Evolutionary conservation across 179 eudicot species (phyloP).

Genomic region (Spinacia oleracea): DNA sequence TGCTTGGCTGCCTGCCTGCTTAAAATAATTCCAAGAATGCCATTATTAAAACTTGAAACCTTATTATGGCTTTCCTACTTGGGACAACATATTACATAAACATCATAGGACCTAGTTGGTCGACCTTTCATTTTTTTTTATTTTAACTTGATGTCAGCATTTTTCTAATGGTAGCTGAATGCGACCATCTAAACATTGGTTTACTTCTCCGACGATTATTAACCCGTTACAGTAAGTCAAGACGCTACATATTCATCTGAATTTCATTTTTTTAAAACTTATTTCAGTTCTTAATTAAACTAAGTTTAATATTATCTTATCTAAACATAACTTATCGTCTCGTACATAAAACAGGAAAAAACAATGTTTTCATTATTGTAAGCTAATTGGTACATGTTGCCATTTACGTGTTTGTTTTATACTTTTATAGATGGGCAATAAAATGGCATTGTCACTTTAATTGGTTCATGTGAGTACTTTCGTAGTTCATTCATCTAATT

Average conservation of each 20-base stretch:
- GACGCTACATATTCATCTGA: no score
- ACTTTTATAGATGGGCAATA: neutral
- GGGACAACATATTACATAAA: neutral
- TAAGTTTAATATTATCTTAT: no score
- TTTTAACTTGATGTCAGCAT: neutral
- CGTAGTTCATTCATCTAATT: no score
- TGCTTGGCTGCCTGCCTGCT: no score
- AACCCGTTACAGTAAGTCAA: no score
- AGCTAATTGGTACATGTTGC: neutral
- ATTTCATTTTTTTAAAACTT: no score
- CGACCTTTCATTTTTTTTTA: neutral
- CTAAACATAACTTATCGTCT: no score
- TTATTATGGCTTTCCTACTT: conserved; percentile 5
- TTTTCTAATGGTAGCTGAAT: neutral
- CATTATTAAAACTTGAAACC: neutral
- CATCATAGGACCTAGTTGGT: conserved; percentile 17
- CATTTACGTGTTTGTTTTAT: neutral
- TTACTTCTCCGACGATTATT: neutral
- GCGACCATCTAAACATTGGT: neutral
- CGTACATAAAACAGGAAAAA: neutral
- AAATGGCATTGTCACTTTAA: neutral
- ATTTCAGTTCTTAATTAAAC: no score
- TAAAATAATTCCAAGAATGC: no score
- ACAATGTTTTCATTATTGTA: neutral
- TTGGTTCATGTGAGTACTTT: neutral